phyloP scores from a whole-genome alignment of 2,329 filamentous ascomycete species.

The Paracorniculantispora psalliotae region DNA sequence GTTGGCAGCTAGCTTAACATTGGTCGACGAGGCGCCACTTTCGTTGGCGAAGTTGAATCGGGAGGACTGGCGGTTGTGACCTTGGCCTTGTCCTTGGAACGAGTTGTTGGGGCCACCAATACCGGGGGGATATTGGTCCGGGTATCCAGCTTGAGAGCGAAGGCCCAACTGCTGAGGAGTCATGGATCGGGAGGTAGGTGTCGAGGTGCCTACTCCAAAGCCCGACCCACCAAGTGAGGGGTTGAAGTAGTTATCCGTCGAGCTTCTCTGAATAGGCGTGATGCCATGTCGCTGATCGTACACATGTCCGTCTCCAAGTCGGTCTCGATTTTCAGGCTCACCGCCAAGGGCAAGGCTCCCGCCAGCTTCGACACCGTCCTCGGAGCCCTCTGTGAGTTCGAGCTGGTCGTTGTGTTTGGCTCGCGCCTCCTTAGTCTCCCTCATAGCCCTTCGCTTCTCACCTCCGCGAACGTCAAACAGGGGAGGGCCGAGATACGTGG shows the following conservation, averaged over 20 bases:
- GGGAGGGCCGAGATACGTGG: slow-evolving; percentile 49
- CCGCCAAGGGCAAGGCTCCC: slow-evolving; percentile 84
- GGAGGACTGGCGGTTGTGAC: slow-evolving; percentile 78
- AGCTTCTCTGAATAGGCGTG: slow-evolving; percentile 67
- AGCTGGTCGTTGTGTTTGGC: slow-evolving; percentile 44
- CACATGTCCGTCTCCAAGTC: slow-evolving; percentile 42
- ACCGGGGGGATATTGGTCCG: slow-evolving; percentile 56
- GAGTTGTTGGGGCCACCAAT: slow-evolving; percentile 43
- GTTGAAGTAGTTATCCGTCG: slow-evolving; percentile 50
- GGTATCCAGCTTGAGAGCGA: slow-evolving; percentile 56
- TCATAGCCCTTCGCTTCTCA: slow-evolving; percentile 72
- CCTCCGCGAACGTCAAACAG: slow-evolving; percentile 81
- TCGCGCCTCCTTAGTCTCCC: slow-evolving; percentile 61
- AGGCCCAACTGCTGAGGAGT: slow-evolving; percentile 75
- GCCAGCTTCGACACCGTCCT: slow-evolving; percentile 75
- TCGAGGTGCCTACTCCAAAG: slow-evolving; percentile 45
- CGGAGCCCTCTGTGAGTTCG: slow-evolving; percentile 46
- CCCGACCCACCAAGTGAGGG: slow-evolving; percentile 42
- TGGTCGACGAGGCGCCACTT: slow-evolving; percentile 41
- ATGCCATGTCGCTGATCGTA: slow-evolving; percentile 56
- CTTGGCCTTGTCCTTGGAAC: slow-evolving; percentile 50
- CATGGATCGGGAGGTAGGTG: slow-evolving; percentile 61
- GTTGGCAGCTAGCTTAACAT: slow-evolving; percentile 73
- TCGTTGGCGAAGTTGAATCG: slow-evolving; percentile 87
- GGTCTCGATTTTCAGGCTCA: slow-evolving; percentile 79